phyloP scores from a whole-genome alignment of 768 basidiomycete genomes.

The Erythrobasidium yunnanense region DNA sequence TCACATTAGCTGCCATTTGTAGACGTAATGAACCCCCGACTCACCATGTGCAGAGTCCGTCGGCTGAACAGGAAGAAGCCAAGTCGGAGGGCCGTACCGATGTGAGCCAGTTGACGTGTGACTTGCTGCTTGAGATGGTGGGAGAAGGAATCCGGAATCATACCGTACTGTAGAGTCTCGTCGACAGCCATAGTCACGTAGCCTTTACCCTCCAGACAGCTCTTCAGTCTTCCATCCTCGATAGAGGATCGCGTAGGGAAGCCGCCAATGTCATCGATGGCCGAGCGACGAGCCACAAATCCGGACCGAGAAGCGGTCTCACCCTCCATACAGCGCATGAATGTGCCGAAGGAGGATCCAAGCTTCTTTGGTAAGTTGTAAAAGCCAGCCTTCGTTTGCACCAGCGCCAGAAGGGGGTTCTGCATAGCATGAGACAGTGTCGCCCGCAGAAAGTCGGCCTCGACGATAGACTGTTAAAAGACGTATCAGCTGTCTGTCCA shows the following conservation, averaged over 20 bases:
- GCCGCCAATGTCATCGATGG: constrained; percentile 35
- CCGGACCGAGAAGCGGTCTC: constrained; percentile 34
- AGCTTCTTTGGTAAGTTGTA: constrained; percentile 36
- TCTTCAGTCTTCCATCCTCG: constrained; percentile 35
- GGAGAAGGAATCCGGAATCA: constrained; percentile 29
- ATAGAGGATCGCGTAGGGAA: constrained; percentile 36
- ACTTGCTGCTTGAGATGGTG: constrained; percentile 23
- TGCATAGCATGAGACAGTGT: constrained; percentile 33
- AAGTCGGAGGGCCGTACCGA: constrained; percentile 13
- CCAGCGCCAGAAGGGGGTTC: constrained; percentile 32
- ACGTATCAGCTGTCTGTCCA: neutral
- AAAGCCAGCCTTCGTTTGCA: constrained; percentile 35
- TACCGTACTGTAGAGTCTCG: constrained; percentile 35
- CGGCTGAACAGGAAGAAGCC: constrained; percentile 18
- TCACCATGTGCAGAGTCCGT: constrained; percentile 20
- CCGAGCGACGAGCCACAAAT: constrained; percentile 35
- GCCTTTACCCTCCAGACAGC: constrained; percentile 33
- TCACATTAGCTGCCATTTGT: no score
- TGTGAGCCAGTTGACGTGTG: constrained; percentile 6
- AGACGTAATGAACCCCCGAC: neutral
- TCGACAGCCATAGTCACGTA: constrained; percentile 31
- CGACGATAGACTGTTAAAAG: constrained; percentile 31
- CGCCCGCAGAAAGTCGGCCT: constrained; percentile 35
- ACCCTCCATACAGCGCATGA: constrained; percentile 33
- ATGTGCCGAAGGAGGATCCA: constrained; percentile 29